These are phyloP conservation scores for Periconia sp. DNA, from an alignment of 2,329 filamentous ascomycete species.

Conservation along the genomic window DNA sequence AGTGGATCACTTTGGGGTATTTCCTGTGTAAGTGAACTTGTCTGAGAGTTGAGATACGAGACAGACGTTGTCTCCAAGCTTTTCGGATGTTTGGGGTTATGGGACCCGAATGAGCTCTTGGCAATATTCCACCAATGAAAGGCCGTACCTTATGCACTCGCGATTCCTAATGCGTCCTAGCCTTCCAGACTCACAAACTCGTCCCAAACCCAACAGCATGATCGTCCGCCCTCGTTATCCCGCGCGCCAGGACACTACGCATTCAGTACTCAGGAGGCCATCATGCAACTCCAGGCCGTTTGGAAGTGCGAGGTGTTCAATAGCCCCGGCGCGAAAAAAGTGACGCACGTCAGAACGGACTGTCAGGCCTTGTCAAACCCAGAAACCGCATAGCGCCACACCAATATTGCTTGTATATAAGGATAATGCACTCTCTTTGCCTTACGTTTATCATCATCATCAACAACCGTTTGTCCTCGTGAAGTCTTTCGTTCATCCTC, in stretches of 20 bases:
- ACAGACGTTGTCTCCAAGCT: constrained; percentile 32
- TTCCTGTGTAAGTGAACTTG: background rate
- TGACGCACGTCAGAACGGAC: constrained; percentile 4
- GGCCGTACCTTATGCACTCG: background rate
- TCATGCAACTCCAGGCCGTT: constrained; percentile 24
- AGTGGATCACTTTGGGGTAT: background rate
- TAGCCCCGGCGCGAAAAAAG: background rate
- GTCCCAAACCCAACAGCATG: constrained; percentile 7
- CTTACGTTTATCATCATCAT: constrained; percentile 14
- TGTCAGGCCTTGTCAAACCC: constrained; percentile 18
- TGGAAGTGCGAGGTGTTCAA: background rate
- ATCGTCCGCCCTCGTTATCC: background rate
- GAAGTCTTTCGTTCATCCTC: constrained; percentile 31
- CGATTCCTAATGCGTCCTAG: constrained; percentile 9
- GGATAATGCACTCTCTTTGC: constrained; percentile 19
- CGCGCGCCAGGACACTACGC: constrained; percentile 9
- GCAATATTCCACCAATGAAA: constrained; percentile 22
- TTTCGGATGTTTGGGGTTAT: constrained; percentile 28
- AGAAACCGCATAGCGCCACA: constrained; percentile 10
- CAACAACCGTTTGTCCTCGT: constrained; percentile 6
- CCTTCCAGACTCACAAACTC: background rate
- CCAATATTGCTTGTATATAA: constrained; percentile 29
- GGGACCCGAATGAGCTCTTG: constrained; percentile 11
- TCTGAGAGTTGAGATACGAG: constrained; percentile 12
- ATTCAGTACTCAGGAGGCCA: constrained; percentile 20